Conservation (phyloP, 305 asterid genomes). For the Salvia sclarea region DNA sequence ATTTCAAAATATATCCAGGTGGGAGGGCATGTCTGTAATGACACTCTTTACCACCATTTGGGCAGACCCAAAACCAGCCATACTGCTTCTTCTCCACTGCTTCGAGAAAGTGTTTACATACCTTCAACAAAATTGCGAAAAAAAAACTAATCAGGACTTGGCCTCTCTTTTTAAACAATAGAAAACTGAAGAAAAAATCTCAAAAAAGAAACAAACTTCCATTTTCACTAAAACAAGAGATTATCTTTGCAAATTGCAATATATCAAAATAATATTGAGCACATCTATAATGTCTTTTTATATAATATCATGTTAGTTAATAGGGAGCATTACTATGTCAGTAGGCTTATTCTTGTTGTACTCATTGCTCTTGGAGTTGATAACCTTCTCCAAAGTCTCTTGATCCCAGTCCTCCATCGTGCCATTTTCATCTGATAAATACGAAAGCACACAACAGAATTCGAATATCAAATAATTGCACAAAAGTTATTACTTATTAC, state of each 20-base stretch:
- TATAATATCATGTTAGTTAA: not conserved
- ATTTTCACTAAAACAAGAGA: not conserved
- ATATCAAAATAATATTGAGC: not conserved
- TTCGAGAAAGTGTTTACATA: constrained; percentile 86
- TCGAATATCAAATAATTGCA: not conserved
- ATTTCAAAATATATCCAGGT: constrained; percentile 83
- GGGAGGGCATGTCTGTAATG: constrained; percentile 95
- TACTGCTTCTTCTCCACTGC: constrained; percentile 99
- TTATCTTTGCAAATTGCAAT: not conserved
- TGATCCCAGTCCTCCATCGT: constrained; percentile 98
- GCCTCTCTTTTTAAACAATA: not conserved
- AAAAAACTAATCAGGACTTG: constrained; percentile 11
- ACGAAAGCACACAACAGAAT: constrained; percentile 19
- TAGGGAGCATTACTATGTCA: constrained; percentile 58
- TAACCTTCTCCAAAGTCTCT: constrained; percentile 86
- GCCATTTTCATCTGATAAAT: constrained; percentile 37
- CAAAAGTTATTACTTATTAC: not conserved
- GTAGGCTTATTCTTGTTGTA: constrained; percentile 96
- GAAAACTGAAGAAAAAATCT: not conserved
- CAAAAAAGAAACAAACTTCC: not conserved
- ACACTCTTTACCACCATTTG: constrained; percentile 89
- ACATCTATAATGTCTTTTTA: not conserved
- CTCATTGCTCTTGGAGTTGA: constrained; percentile 80
- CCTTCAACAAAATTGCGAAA: constrained; percentile 50
- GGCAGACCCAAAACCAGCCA: constrained; percentile 98